Percentiles rank a stretch among this genome's conserved stretches.
Evolutionary conservation across 2,329 filamentous ascomycete genomes (phyloP).

Genomic region (Monosporascus sp.): DNA sequence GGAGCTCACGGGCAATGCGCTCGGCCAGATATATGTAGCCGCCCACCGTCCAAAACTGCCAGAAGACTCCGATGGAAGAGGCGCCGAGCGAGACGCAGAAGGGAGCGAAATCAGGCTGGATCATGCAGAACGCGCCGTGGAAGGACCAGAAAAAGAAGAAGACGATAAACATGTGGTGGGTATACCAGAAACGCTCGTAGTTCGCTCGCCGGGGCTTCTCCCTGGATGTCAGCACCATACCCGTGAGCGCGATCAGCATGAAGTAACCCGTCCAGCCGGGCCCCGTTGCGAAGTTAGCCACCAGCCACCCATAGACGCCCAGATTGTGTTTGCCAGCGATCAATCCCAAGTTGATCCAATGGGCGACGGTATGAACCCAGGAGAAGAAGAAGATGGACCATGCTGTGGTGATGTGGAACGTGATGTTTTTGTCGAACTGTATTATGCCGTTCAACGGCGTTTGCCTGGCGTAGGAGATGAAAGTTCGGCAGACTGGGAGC

Average conservation of each 20-base stretch:
- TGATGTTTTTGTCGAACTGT: constrained; percentile 85
- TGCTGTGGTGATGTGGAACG: constrained; percentile 77
- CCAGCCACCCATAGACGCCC: constrained; percentile 71
- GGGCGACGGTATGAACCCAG: constrained; percentile 79
- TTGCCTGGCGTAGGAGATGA: constrained; percentile 74
- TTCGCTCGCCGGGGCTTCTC: constrained; percentile 76
- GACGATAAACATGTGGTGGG: constrained; percentile 79
- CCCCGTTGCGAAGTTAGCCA: constrained; percentile 72
- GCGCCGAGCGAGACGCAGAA: constrained; percentile 67
- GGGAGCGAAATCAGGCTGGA: constrained; percentile 74
- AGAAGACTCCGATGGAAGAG: constrained; percentile 70
- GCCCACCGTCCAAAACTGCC: constrained; percentile 85
- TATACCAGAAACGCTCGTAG: constrained; percentile 89
- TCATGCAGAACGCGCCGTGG: constrained; percentile 87
- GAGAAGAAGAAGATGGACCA: constrained; percentile 89
- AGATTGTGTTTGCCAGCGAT: constrained; percentile 70
- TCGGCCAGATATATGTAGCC: constrained; percentile 78
- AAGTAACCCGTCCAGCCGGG: constrained; percentile 84
- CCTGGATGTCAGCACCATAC: constrained; percentile 71
- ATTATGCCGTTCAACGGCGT: constrained; percentile 82
- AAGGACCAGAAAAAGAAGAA: constrained; percentile 93
- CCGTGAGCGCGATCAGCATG: constrained; percentile 73
- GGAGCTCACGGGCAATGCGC: constrained; percentile 70
- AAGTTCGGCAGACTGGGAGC: constrained; percentile 76
- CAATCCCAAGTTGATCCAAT: constrained; percentile 82